Conservation (phyloP, 1,284 basidiomycete genomes). For the Wolfiporia cocos region DNA sequence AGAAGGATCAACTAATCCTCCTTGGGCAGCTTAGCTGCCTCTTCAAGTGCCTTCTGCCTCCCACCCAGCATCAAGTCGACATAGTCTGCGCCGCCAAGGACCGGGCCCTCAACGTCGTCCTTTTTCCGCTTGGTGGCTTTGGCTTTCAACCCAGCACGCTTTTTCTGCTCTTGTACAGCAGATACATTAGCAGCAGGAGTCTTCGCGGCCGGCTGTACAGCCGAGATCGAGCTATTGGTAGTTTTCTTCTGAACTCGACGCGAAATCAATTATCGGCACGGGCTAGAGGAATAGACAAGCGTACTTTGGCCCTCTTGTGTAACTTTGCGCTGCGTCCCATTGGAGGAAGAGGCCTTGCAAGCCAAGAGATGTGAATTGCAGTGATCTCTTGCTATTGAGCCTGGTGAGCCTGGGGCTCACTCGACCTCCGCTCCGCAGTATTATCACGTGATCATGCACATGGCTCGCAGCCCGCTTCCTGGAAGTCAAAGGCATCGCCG, state of each 20-base stretch:
- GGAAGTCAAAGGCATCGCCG: too few relatives aligned
- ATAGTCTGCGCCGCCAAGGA: constrained; percentile 74
- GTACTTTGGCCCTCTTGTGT: constrained; percentile 18
- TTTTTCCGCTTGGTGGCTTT: constrained; percentile 23
- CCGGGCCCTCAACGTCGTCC: constrained; percentile 30
- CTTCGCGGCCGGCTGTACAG: constrained; percentile 5
- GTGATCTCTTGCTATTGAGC: too few relatives aligned
- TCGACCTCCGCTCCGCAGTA: too few relatives aligned
- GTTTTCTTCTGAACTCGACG: constrained; percentile 16
- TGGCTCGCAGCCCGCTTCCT: too few relatives aligned
- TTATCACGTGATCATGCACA: too few relatives aligned
- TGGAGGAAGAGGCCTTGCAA: too few relatives aligned
- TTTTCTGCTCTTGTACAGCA: constrained; percentile 29
- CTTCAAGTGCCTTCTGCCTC: constrained; percentile 52
- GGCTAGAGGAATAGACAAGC: background rate
- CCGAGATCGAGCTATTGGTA: constrained; percentile 8
- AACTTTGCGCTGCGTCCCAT: constrained; percentile 26
- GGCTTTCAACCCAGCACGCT: constrained; percentile 38
- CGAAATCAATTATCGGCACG: background rate
- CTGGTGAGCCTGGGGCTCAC: too few relatives aligned
- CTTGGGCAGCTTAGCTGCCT: constrained; percentile 51
- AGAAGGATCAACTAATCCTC: constrained; percentile 10
- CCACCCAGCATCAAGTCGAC: constrained; percentile 68
- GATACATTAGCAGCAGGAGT: constrained; percentile 9
- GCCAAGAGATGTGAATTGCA: too few relatives aligned